phyloP scores from a whole-genome alignment of 2,329 filamentous ascomycete species.

The Alternaria ethzedia region DNA sequence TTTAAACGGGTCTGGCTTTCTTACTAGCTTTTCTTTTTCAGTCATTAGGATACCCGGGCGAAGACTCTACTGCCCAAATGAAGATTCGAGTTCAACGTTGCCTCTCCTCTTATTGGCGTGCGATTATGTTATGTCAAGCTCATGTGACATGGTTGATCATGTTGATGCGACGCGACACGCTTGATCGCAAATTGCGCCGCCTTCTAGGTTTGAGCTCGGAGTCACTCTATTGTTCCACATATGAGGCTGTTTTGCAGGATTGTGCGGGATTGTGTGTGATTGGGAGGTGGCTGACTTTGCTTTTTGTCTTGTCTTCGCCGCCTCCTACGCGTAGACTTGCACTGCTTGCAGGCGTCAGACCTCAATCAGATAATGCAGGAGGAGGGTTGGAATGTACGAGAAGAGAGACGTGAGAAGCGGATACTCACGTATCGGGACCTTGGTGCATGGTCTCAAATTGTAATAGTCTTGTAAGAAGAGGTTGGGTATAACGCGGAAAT shows the following conservation, averaged over 20 bases:
- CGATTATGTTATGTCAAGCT: not conserved
- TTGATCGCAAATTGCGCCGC: not conserved
- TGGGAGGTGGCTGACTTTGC: not conserved
- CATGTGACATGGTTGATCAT: not conserved
- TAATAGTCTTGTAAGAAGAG: not conserved
- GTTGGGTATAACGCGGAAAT: constrained; percentile 5
- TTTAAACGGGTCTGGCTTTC: not conserved
- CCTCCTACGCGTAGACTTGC: not conserved
- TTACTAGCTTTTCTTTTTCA: not conserved
- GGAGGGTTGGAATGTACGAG: not conserved
- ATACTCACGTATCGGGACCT: not conserved
- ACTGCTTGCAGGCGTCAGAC: not conserved
- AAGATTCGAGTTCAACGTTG: not conserved
- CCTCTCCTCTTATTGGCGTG: not conserved
- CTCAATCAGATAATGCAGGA: not conserved
- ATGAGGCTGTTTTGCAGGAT: not conserved
- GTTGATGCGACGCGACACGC: not conserved
- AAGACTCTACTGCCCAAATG: not conserved
- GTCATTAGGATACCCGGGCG: not conserved
- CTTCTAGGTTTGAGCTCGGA: not conserved
- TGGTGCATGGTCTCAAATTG: not conserved
- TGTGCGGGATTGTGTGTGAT: not conserved
- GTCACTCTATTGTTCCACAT: not conserved
- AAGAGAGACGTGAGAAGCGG: not conserved
- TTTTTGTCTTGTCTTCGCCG: not conserved